Evolutionary conservation across 2,329 filamentous ascomycete genomes (phyloP).

Genomic region (Corinectria fuckeliana): DNA sequence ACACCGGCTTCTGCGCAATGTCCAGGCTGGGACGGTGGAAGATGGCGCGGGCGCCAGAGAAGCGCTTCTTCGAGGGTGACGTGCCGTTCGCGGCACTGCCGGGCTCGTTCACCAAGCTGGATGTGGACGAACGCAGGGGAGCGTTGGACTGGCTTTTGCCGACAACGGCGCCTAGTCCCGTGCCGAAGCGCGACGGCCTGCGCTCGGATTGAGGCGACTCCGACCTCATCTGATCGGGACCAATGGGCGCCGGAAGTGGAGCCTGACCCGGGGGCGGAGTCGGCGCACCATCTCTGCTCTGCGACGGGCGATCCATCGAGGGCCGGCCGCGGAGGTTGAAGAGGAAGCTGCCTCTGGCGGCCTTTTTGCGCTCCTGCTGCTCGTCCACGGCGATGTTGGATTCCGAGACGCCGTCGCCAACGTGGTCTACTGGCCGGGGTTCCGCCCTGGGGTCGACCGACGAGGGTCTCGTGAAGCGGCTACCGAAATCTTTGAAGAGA

Average conservation of each 20-base stretch:
- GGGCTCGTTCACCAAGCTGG: slow-evolving; percentile 31
- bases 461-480: slow-evolving; percentile 47
- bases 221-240: slow-evolving; percentile 24
- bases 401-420: slow-evolving; percentile 50
- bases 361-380: slow-evolving; percentile 42
- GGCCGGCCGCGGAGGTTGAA: slow-evolving; percentile 25
- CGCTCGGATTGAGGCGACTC: slow-evolving; percentile 41
- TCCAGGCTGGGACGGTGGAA: slow-evolving; percentile 36
- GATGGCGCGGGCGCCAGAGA: slow-evolving; percentile 47
- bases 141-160: slow-evolving; percentile 26
- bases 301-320: slow-evolving; percentile 20
- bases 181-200: slow-evolving; percentile 49
- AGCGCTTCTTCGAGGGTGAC: slow-evolving; percentile 50
- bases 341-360: slow-evolving; percentile 49
- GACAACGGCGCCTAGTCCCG: slow-evolving; percentile 29
- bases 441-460: slow-evolving; percentile 37
- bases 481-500: slow-evolving; percentile 60
- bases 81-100: slow-evolving; percentile 17
- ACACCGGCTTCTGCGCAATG: slow-evolving; percentile 22
- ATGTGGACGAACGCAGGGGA: slow-evolving; percentile 31
- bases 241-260: slow-evolving; percentile 26
- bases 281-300: slow-evolving; percentile 22
- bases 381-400: slow-evolving; percentile 52
- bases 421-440: slow-evolving; percentile 4
- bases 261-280: slow-evolving; percentile 26